Evolutionary conservation across 2,329 filamentous ascomycete genomes (phyloP).

Genomic region (Apiospora hydei): DNA sequence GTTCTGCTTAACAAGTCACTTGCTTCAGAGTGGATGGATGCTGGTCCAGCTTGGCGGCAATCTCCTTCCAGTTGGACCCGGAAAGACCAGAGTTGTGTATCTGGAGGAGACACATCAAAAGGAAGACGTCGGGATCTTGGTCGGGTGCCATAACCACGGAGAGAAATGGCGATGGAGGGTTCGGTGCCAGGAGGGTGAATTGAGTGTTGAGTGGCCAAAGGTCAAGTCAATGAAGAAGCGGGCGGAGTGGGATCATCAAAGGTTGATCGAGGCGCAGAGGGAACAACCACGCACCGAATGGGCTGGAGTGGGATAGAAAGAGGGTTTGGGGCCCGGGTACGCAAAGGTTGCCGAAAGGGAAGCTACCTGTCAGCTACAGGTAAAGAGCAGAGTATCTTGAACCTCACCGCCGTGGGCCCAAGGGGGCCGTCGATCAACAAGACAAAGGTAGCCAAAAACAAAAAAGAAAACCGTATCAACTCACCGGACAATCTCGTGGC

Average conservation of each 20-base stretch:
- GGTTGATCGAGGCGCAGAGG: neutral
- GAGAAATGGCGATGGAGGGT: neutral
- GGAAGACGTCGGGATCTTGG: neutral
- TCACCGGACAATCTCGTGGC: neutral
- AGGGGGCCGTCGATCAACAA: neutral
- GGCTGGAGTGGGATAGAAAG: neutral
- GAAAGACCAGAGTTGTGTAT: neutral
- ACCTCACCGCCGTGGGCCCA: neutral
- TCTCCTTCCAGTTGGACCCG: conserved; percentile 1
- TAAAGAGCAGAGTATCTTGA: neutral
- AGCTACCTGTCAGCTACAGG: neutral
- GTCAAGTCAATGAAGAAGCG: neutral
- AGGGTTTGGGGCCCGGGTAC: neutral
- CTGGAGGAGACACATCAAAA: neutral
- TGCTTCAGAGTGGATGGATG: neutral
- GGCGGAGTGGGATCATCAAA: neutral
- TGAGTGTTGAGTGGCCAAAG: neutral
- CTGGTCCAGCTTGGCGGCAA: neutral
- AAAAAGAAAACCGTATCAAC: neutral
- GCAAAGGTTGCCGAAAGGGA: neutral
- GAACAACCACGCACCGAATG: neutral
- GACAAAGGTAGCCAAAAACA: neutral
- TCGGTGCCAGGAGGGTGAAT: neutral
- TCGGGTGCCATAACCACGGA: neutral
- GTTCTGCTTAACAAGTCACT: neutral